phyloP scores from a whole-genome alignment of 2,329 filamentous ascomycete species.

The Pyrenophora seminiperda region DNA sequence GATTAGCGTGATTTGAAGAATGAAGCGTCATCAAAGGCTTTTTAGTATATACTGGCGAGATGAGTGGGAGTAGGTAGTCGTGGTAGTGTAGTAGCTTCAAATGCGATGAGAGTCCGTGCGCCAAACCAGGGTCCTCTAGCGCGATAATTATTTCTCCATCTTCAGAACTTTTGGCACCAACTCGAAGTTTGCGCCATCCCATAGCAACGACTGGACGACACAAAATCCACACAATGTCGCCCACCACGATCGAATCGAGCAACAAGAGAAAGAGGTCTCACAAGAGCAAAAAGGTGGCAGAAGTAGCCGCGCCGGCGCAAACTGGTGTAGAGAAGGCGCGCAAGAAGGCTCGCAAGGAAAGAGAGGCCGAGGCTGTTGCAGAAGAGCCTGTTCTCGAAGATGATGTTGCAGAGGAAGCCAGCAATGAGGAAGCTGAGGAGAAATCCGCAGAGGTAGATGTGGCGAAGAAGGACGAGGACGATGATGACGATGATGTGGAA shows the following conservation, averaged over 20 bases:
- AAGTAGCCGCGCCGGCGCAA: constrained; percentile 23
- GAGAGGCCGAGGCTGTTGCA: constrained; percentile 47
- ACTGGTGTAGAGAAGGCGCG: constrained; percentile 29
- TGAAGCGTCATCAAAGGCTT: too few relatives aligned
- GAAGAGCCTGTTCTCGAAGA: constrained; percentile 27
- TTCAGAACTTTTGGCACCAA: constrained; percentile 10
- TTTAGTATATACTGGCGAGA: too few relatives aligned
- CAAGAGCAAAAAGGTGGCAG: constrained; percentile 43
- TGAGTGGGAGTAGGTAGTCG: not conserved
- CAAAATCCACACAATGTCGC: constrained; percentile 39
- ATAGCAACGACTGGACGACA: not conserved
- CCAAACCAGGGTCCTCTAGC: constrained; percentile 9
- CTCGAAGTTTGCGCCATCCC: constrained; percentile 11
- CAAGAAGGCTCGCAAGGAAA: constrained; percentile 46
- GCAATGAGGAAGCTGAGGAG: constrained; percentile 40
- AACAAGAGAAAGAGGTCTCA: constrained; percentile 58
- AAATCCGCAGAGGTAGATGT: constrained; percentile 42
- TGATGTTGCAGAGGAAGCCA: constrained; percentile 40
- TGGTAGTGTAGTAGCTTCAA: too few relatives aligned
- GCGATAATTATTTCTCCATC: constrained; percentile 15
- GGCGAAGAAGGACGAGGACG: constrained; percentile 32
- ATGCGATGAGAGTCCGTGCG: constrained; percentile 2
- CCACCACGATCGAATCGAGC: constrained; percentile 45
- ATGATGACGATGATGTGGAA: constrained; percentile 31
- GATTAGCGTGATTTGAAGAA: too few relatives aligned